Evolutionary conservation across 805 yeast species (phyloP).

Genomic region (Lachancea nothofagi): DNA sequence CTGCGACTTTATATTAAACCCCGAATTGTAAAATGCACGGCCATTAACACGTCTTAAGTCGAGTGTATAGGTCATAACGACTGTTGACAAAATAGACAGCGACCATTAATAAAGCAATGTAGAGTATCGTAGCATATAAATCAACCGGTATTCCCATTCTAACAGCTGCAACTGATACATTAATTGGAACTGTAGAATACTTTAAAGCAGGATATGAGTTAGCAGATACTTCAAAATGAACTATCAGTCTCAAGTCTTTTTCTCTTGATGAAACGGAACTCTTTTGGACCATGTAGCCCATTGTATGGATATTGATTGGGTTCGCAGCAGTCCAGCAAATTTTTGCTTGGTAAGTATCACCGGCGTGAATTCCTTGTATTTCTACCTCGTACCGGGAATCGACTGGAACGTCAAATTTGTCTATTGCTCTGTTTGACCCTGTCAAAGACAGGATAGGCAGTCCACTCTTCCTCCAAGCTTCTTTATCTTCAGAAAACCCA

Average conservation of each 20-base stretch:
- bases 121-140: slow-evolving; percentile 17
- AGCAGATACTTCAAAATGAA: slow-evolving; percentile 11
- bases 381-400: slow-evolving; percentile 13
- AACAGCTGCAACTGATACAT: slow-evolving; percentile 19
- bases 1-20: slow-evolving; percentile 46
- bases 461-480: not conserved
- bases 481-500: slow-evolving; percentile 9
- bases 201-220: slow-evolving; percentile 21
- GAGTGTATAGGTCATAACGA: slow-evolving; percentile 9
- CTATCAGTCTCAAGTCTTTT: slow-evolving; percentile 14
- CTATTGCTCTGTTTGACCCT: slow-evolving; percentile 9
- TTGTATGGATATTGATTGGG: slow-evolving; percentile 20
- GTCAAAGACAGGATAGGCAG: slow-evolving; percentile 4
- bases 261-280: slow-evolving; percentile 10
- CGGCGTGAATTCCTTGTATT: slow-evolving; percentile 13
- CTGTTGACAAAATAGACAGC: slow-evolving; percentile 10
- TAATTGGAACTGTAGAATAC: slow-evolving; percentile 15
- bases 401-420: slow-evolving; percentile 3
- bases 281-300: slow-evolving; percentile 14
- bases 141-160: slow-evolving; percentile 26
- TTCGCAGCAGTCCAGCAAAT: slow-evolving; percentile 31
- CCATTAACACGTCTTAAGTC: slow-evolving; percentile 4
- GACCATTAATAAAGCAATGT: slow-evolving; percentile 11
- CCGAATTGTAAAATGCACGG: slow-evolving; percentile 29
- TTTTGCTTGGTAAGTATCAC: slow-evolving; percentile 22